These are phyloP conservation scores for Clarireedia sp. DNA, from an alignment of 2,329 filamentous ascomycete genomes.

Conservation along the genomic window DNA sequence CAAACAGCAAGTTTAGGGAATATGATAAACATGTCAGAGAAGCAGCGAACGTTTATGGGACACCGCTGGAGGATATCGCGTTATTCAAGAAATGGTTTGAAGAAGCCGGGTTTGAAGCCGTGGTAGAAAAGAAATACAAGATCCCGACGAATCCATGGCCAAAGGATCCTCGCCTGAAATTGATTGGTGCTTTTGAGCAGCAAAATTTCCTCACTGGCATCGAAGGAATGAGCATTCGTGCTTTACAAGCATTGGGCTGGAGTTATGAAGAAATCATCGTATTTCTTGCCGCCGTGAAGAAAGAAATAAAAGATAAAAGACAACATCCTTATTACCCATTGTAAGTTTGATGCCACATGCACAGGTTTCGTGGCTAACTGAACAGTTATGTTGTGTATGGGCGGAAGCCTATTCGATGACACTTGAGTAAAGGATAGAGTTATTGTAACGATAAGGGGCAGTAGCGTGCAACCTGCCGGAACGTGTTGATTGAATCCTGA, in stretches of 20 bases:
- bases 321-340: background rate
- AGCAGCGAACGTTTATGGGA: background rate
- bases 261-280: background rate
- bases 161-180: constrained; percentile 21
- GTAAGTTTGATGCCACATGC: background rate
- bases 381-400: background rate
- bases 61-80: background rate
- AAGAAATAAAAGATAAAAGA: background rate
- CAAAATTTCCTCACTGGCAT: background rate
- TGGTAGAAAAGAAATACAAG: constrained; percentile 23
- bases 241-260: background rate
- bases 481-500: too few relatives aligned
- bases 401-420: background rate
- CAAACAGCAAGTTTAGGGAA: constrained; percentile 7
- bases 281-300: background rate
- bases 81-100: constrained; percentile 23
- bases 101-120: constrained; percentile 20
- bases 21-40: constrained; percentile 4
- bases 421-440: too few relatives aligned
- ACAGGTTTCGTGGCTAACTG: background rate
- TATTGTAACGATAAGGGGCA: too few relatives aligned
- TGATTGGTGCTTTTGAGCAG: constrained; percentile 9
- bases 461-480: too few relatives aligned
- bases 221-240: background rate
- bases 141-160: constrained; percentile 24